Evolutionary conservation across 2,329 filamentous ascomycete genomes (phyloP), one percentile per base, ranked within the genome.

Genomic region (Cladophialophora chaetospira): DNA sequence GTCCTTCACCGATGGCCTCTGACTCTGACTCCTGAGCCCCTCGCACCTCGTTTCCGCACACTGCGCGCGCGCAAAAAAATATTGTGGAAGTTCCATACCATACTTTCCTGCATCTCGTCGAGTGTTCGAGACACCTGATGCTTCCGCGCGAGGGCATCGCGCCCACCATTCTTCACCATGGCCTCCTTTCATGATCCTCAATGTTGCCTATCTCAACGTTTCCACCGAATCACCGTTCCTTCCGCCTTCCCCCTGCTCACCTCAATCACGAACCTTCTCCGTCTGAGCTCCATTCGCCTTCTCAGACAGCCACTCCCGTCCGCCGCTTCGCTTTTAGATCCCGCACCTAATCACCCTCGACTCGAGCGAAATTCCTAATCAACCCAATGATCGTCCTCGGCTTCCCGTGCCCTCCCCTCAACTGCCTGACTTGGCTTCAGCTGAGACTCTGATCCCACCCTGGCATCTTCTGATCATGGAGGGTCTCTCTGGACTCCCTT

Each of bases 311-410:
- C 58, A 61, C 51, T 63, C 57, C 57, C 58, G 57, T 61, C 58
- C 61, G 59, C 60, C 63, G 55, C 54, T 60, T 60, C 58, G 60
- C 61, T 62, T 62, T 63, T 66, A 65, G 63, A 62, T 63, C 63
- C 61, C 62, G 63, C 62, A 46, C 62, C 65, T 65, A 66, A 63
- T 50, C 35, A 52, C 47, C 49, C 52, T 40, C 49, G 46, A 42
- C 50, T 43, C 52, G 53, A 58, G 60, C 48, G 51, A 61, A 63
- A 55, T 51, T 36, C 46, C 48, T 53, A 45, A 28, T 57, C 54
- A 35, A 47, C 40, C 60, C 60, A 62, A 57, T 60, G 53, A 62
- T 59, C 54, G 36, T 33, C 42, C 17, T 40, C 48, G 47, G 42
- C 57, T 50, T 60, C 57, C 60, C 54, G 56, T 62, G 44, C 31